Percentiles rank a stretch among this genome's conserved stretches.
Conservation (phyloP, 441 rosid species). For the Syzygium syzygioides region DNA sequence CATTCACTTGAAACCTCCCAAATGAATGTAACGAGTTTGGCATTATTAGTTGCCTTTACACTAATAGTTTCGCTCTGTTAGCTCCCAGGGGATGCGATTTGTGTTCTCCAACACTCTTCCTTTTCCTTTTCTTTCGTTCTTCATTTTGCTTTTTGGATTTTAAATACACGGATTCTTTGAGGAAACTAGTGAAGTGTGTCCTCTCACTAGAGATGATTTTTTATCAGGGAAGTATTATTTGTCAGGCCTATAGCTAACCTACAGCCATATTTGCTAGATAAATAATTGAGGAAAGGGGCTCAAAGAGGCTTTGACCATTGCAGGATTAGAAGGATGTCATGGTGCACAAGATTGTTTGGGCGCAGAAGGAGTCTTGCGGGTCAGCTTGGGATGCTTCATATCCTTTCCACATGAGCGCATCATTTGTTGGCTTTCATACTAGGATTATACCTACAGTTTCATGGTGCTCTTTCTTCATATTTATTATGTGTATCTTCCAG, state of each 20-base stretch:
- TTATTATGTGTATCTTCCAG: background rate
- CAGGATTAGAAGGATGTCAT: constrained; percentile 65
- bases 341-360: constrained; percentile 77
- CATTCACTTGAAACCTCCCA: background rate
- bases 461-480: background rate
- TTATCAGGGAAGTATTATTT: background rate
- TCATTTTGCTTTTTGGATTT: background rate
- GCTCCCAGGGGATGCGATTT: background rate
- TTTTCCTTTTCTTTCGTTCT: background rate
- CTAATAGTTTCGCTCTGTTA: background rate
- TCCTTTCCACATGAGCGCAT: background rate
- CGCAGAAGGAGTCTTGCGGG: constrained; percentile 86
- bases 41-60: background rate
- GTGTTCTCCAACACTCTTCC: background rate
- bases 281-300: background rate
- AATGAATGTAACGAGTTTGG: background rate
- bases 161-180: background rate
- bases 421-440: background rate
- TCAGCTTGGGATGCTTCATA: constrained; percentile 66
- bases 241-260: background rate
- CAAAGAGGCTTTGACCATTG: constrained; percentile 7
- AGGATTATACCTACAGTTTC: background rate
- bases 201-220: background rate
- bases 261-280: background rate
- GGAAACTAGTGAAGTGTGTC: background rate